Evolutionary conservation across 1,284 basidiomycete species (phyloP), one percentile per base, ranked within the genome.

Genomic region (Irpex sp.): DNA sequence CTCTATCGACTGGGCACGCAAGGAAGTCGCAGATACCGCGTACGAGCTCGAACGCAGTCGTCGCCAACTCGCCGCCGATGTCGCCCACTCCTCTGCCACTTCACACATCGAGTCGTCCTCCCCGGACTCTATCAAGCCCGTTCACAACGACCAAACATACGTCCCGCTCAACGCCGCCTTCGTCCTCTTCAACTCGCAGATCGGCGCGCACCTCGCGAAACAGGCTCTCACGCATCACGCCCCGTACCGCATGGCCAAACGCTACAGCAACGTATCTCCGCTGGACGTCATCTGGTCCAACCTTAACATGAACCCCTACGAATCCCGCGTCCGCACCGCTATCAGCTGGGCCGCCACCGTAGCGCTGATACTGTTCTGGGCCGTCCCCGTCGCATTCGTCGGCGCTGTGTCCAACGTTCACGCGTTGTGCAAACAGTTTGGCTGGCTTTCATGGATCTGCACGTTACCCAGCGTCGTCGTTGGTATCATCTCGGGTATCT

Each of bases 201-300:
- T 97, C 66, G 92, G 91, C 1, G 93, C 93, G 16, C 93, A 96
- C 73, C 80, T 96, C 72, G 93, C 91, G 1, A 81, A 82, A 18
- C 85, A 91, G 71, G 80, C 81, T 6, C 75, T 94, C 33, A 77
- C 85, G 2, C 91, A 94, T 69, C 86, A 93, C 67, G 83, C 87
- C 63, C 92, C 92, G 37, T 93, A 92, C 66, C 80, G 86, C 33
- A 91, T 94, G 87, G 71, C 75, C 21, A 73, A 76, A 55, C 86
- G 84, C 65, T 87, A 83, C 67, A 79, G 86, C 18, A 90, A 92
- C 66, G 85, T 96, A 51, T 81, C 87, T 1, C 92, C 93, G 0
- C 82, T 85, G 51, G 95, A 98, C 73, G 86, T 99, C 51, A 87
- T 97, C 63, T 98, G 96, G 95, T 76, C 81, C 33, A 98, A 96